Evolutionary conservation across 345 rosid genomes (phyloP).

Genomic region (Populus pruinosa): DNA sequence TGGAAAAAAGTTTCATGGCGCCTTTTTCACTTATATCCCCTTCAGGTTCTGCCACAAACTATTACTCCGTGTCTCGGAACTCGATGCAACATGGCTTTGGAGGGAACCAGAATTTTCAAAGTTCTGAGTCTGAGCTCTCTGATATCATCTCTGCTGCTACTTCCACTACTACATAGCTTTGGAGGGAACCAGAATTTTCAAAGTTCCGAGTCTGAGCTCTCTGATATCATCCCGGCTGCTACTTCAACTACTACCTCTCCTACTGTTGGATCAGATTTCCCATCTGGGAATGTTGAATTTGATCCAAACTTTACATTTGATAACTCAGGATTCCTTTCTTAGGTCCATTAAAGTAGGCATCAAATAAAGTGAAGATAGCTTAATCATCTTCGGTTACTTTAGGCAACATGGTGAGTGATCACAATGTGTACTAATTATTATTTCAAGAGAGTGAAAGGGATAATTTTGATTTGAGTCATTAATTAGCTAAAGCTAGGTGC

Average conservation of each 20-base stretch:
- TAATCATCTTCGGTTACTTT: too few species aligned
- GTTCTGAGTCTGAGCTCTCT: too few species aligned
- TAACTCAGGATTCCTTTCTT: constrained; percentile 21
- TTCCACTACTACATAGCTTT: neutral
- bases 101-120: too few species aligned
- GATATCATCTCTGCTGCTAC: too few species aligned
- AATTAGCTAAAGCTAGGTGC: too few species aligned
- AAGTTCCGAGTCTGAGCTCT: constrained; percentile 13
- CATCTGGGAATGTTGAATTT: constrained; percentile 32
- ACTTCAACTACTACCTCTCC: constrained; percentile 38
- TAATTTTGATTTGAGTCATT: too few species aligned
- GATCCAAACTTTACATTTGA: constrained; percentile 44
- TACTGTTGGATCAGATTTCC: constrained; percentile 43
- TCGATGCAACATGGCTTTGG: neutral
- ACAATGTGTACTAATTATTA: too few species aligned
- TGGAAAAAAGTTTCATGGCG: neutral
- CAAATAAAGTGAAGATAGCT: too few species aligned
- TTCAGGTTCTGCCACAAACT: constrained; percentile 23
- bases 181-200: constrained; percentile 22
- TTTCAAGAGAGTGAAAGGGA: too few species aligned
- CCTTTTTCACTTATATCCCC: constrained; percentile 19
- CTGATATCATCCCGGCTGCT: constrained; percentile 20
- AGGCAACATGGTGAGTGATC: too few species aligned
- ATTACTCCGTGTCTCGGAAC: constrained; percentile 21
- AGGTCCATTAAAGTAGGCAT: neutral